Evolutionary conservation across 352 stramenopile species (phyloP).

Genomic region (Pythium insidiosum): DNA sequence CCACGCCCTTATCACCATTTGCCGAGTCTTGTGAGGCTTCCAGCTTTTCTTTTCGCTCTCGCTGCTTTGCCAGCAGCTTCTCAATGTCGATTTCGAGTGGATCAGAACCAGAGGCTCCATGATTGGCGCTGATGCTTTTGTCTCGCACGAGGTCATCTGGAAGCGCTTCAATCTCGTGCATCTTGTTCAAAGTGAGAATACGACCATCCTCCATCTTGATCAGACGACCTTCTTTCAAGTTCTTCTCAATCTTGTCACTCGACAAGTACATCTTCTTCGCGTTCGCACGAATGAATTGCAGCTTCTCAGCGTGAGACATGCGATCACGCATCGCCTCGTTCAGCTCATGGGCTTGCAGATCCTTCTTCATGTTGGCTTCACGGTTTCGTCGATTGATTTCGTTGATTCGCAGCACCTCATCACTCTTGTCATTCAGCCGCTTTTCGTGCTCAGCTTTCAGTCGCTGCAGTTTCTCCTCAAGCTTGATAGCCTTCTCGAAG

Average conservation of each 20-base stretch:
- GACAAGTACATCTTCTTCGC: slow-evolving; percentile 84
- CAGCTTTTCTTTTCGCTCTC: slow-evolving; percentile 40
- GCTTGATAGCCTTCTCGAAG: slow-evolving; percentile 73
- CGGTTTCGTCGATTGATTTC: slow-evolving; percentile 81
- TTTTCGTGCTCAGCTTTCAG: slow-evolving; percentile 61
- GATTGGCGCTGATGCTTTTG: slow-evolving; percentile 26
- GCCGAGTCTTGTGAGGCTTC: slow-evolving; percentile 29
- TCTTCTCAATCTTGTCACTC: slow-evolving; percentile 75
- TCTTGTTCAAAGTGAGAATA: slow-evolving; percentile 82
- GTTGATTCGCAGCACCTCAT: slow-evolving; percentile 81
- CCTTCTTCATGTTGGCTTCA: slow-evolving; percentile 73
- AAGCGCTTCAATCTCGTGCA: slow-evolving; percentile 74
- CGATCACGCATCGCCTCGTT: slow-evolving; percentile 69
- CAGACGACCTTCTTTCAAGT: slow-evolving; percentile 65
- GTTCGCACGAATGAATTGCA: slow-evolving; percentile 80
- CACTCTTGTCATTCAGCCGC: slow-evolving; percentile 62
- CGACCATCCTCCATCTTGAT: slow-evolving; percentile 63
- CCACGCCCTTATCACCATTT: slow-evolving; percentile 27
- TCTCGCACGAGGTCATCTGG: slow-evolving; percentile 62
- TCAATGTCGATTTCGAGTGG: slow-evolving; percentile 78
- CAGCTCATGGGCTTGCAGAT: slow-evolving; percentile 62
- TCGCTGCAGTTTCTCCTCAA: slow-evolving; percentile 59
- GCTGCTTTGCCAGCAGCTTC: slow-evolving; percentile 59
- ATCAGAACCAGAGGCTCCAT: slow-evolving; percentile 15
- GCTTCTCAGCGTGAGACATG: slow-evolving; percentile 75